Base-by-base conservation (phyloP, 2,329 filamentous ascomycete genomes). In the Zopfia rhizophila region DNA sequence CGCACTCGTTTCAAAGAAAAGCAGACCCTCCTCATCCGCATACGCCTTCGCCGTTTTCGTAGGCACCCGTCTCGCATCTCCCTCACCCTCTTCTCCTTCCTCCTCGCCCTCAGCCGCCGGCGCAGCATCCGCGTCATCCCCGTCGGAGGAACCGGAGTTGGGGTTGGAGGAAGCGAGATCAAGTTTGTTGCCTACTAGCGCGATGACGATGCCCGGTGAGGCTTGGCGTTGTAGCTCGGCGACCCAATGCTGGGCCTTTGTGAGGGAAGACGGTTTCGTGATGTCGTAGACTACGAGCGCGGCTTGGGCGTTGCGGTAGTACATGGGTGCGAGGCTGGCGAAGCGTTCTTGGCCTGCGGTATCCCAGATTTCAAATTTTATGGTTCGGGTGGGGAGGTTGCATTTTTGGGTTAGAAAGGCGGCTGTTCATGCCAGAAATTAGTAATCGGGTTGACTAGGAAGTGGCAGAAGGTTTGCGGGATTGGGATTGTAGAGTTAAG, bases 381-480 rank as follows among this genome's bases (percentile, higher is more conserved):
- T 79, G 47, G 91, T 97, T 70, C 93, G 85, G 64, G 87, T 91
- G 23, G 93, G 93, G 29, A 97, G 88, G 67, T 91, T 94, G 80
- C 93, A 97, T 85, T 97, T 99, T 78, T 99, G 94, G 62, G 94
- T 99, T 58, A 99, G 80, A 78, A 99, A 99, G 56, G 94, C 94
- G 68, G 94, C 94, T 96, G 61, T 49, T 37, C 7, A 36, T 11
- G 23, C 29, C 7, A 31, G 40, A 40, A 14, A 22, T 48, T 47
- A 38, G 28, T 27, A 21, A 18, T 32, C 16, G 29, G 32, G 14
- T 16, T 24, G 39, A 14, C n/a, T 44, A n/a, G 21, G 19, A 32
- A 17, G 13, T 25, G 36, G 21, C 22, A 17, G 17, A 22, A 12
- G 19, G 12, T 6, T 18, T 8, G 25, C 12, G 7, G 6, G 19